These are phyloP conservation scores for Nissolia schottii DNA, from an alignment of 306 rosid genomes.

Conservation along the genomic window DNA sequence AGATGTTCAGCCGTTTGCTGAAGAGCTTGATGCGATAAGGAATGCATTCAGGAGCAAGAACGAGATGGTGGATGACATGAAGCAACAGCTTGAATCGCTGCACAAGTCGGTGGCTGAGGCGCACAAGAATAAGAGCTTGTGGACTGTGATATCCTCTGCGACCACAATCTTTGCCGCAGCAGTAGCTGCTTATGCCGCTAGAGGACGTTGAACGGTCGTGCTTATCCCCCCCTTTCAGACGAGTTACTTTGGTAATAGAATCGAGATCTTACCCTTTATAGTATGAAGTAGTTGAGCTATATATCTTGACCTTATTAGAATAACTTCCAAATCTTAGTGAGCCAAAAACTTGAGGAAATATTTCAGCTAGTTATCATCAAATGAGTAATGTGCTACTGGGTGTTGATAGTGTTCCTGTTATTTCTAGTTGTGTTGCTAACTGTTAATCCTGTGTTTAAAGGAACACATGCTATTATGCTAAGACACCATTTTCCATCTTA, in stretches of 20 bases:
- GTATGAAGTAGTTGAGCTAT: slow-evolving; percentile 15
- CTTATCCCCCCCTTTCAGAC: slow-evolving; percentile 17
- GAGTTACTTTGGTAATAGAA: slow-evolving; percentile 15
- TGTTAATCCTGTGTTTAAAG: not conserved
- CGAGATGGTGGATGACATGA: slow-evolving; percentile 54
- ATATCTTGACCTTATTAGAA: slow-evolving; percentile 20
- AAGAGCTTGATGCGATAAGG: slow-evolving; percentile 61
- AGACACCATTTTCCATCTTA: not conserved
- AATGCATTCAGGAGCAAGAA: slow-evolving; percentile 59
- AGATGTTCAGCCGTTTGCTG: slow-evolving; percentile 37
- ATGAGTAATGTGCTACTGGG: not conserved
- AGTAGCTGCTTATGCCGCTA: slow-evolving; percentile 58
- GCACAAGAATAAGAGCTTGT: slow-evolving; percentile 52
- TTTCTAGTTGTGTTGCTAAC: not conserved
- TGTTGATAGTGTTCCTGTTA: not conserved
- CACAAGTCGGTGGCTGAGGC: slow-evolving; percentile 37
- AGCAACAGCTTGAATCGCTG: slow-evolving; percentile 34
- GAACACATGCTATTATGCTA: not conserved
- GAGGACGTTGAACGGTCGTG: slow-evolving; percentile 46
- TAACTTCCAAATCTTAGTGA: slow-evolving; percentile 8
- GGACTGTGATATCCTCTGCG: slow-evolving; percentile 62
- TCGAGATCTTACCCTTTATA: slow-evolving; percentile 23
- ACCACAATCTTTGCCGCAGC: slow-evolving; percentile 64
- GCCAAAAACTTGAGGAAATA: not conserved
- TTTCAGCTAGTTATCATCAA: not conserved